These are phyloP conservation scores for Micractinium sp. DNA, from an alignment of 139 green algal species.

Conservation along the genomic window DNA sequence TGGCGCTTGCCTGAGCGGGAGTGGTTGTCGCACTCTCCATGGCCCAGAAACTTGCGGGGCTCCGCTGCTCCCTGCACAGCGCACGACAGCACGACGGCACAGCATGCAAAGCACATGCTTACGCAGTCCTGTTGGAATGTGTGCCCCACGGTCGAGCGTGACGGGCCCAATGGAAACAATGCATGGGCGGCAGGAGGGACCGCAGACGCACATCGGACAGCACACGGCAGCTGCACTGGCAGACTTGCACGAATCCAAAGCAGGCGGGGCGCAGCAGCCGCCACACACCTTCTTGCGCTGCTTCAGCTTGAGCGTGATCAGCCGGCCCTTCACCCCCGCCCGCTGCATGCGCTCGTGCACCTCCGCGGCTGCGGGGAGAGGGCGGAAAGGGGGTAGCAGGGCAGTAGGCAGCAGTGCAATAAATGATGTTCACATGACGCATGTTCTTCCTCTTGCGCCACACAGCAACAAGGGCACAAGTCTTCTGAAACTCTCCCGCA, in stretches of 20 bases:
- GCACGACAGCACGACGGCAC: neutral
- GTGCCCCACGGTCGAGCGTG: too few relatives aligned
- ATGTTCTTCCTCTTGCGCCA: neutral
- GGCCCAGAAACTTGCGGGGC: constrained; percentile 90
- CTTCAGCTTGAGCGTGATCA: constrained; percentile 89
- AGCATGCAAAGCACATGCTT: too few relatives aligned
- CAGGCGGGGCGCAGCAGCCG: neutral
- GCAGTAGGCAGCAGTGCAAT: neutral
- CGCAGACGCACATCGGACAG: too few relatives aligned
- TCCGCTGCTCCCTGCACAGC: constrained; percentile 61
- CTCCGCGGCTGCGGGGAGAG: constrained; percentile 34
- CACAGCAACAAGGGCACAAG: neutral
- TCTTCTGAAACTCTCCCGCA: too few relatives aligned
- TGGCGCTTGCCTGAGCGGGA: constrained; percentile 49
- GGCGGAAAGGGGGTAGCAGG: neutral
- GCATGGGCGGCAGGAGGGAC: neutral
- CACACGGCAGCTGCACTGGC: too few relatives aligned
- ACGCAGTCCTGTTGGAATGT: too few relatives aligned
- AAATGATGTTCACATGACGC: too few relatives aligned
- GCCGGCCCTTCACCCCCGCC: constrained; percentile 59
- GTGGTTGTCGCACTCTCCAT: constrained; percentile 88
- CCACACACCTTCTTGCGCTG: constrained; percentile 55
- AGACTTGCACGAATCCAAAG: neutral
- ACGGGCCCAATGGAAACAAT: neutral
- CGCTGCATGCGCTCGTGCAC: constrained; percentile 48